Evolutionary conservation across 192 early-diverging fungal species (phyloP).

Genomic region (Rhizophagus clarus): DNA sequence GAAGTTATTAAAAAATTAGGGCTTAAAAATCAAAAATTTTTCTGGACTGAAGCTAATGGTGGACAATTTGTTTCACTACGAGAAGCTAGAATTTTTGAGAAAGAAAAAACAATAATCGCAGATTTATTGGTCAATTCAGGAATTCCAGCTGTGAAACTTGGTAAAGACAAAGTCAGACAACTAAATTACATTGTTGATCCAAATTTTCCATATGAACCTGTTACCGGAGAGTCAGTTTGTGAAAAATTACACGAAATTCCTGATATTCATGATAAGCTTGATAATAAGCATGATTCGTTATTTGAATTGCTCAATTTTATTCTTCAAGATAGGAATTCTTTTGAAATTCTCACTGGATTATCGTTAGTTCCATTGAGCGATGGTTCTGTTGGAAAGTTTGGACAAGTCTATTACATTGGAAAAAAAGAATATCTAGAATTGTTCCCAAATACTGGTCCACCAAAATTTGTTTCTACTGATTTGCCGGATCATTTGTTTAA

Average conservation of each 20-base stretch:
- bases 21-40: neutral
- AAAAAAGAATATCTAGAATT: neutral
- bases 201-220: too few relatives aligned
- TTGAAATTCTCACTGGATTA: neutral
- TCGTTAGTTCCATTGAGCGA: neutral
- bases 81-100: neutral
- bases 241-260: neutral
- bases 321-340: neutral
- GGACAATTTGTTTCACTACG: slow-evolving; percentile 1
- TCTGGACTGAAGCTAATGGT: neutral
- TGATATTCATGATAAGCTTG: too few relatives aligned
- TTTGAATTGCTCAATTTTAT: neutral
- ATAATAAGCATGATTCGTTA: neutral
- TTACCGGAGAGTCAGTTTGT: neutral
- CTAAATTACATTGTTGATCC: too few relatives aligned
- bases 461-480: neutral
- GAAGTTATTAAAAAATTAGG: neutral
- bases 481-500: neutral
- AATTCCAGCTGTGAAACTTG: neutral
- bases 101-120: neutral
- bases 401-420: neutral
- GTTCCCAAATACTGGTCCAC: neutral
- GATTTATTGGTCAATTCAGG: neutral
- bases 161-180: too few relatives aligned
- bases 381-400: neutral